Conservation (phyloP, 148 eudicot species). For the Euryodendron excelsum region DNA sequence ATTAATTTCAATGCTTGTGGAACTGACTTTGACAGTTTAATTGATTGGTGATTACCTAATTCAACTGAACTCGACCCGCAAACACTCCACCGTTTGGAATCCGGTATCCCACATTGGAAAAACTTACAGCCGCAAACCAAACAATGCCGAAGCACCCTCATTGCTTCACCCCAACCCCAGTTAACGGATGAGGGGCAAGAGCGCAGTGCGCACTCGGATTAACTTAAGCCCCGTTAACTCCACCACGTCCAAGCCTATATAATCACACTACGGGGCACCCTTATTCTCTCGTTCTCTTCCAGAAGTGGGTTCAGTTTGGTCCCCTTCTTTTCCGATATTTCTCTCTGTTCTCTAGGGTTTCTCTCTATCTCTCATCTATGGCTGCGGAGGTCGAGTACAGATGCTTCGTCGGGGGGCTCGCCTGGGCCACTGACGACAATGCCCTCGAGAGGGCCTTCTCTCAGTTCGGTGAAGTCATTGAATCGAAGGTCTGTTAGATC, state of each 20-base stretch:
- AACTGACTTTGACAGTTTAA: no score
- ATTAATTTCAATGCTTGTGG: no score
- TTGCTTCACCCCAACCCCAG: neutral
- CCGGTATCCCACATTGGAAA: no score
- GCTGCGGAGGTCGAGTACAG: slow-evolving; percentile 68
- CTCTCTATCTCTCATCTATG: slow-evolving; percentile 7
- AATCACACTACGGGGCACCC: neutral
- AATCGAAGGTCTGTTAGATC: slow-evolving; percentile 76
- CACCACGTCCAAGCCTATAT: neutral
- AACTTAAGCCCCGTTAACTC: neutral
- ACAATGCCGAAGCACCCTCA: neutral
- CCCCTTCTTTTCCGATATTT: neutral
- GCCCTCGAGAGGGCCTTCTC: slow-evolving; percentile 60
- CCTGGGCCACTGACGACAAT: slow-evolving; percentile 77
- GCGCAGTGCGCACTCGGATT: neutral
- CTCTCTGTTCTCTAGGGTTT: neutral
- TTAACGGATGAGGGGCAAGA: neutral
- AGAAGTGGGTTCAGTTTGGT: neutral
- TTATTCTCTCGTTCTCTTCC: neutral
- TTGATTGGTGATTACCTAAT: no score
- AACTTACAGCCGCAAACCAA: no score
- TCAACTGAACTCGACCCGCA: no score
- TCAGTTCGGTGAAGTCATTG: slow-evolving; percentile 55
- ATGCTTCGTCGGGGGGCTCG: slow-evolving; percentile 92
- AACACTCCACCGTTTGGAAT: no score